Conservation (phyloP, 2,329 filamentous ascomycete species). For the Cladophialophora psammophila region DNA sequence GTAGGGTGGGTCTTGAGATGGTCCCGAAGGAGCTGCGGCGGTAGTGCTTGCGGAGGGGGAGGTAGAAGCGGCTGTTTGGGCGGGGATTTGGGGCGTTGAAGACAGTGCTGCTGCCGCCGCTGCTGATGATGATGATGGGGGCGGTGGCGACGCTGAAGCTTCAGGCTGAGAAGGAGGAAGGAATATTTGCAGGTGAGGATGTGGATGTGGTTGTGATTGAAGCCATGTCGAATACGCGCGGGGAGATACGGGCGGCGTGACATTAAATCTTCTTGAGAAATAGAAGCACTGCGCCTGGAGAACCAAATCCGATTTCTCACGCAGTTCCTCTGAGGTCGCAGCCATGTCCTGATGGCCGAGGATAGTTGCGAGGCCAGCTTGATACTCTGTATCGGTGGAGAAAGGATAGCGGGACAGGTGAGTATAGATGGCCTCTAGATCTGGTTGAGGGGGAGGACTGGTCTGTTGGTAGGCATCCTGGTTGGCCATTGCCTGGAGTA, state of each 20-base stretch:
- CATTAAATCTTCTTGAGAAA: constrained; percentile 45
- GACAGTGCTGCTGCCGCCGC: not conserved
- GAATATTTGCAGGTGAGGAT: constrained; percentile 27
- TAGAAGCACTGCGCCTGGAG: constrained; percentile 58
- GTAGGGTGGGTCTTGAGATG: constrained; percentile 65
- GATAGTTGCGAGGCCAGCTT: constrained; percentile 56
- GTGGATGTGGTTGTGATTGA: constrained; percentile 39
- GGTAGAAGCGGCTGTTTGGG: not conserved
- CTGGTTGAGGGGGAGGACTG: not conserved
- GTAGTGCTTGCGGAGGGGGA: constrained; percentile 31
- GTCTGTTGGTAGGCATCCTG: not conserved
- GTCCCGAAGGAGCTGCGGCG: constrained; percentile 7
- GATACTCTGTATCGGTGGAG: constrained; percentile 53
- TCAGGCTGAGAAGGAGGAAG: constrained; percentile 4
- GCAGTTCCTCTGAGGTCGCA: constrained; percentile 50
- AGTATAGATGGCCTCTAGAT: constrained; percentile 42
- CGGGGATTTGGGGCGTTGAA: not conserved
- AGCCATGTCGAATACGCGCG: constrained; percentile 72
- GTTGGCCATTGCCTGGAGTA: not conserved
- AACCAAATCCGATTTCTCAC: constrained; percentile 51
- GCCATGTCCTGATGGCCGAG: constrained; percentile 51
- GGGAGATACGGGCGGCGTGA: constrained; percentile 65
- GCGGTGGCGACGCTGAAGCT: not conserved
- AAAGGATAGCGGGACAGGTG: constrained; percentile 51
- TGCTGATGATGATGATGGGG: not conserved